Percentiles rank a stretch among this genome's conserved stretches.
phyloP scores from a whole-genome alignment of 805 yeast species.

The Diddensiella caesifluorescens region DNA sequence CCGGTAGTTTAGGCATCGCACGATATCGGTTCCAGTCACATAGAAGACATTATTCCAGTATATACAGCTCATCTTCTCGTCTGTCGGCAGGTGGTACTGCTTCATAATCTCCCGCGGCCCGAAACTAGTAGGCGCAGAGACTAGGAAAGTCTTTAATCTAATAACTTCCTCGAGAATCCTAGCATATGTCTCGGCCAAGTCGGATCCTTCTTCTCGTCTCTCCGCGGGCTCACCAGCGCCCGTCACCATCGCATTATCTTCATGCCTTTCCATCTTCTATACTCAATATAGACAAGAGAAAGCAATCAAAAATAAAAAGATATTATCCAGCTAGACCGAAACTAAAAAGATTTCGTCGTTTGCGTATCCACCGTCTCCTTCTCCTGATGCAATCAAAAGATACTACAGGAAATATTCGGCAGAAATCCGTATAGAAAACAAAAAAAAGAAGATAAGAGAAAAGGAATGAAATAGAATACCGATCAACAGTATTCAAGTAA shows the following conservation, averaged over 20 bases:
- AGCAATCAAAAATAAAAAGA: neutral
- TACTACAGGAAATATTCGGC: too few relatives aligned
- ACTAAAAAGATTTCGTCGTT: neutral
- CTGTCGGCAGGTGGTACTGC: conserved; percentile 77
- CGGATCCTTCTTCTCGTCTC: neutral
- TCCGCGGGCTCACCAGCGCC: neutral
- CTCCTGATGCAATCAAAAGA: too few relatives aligned
- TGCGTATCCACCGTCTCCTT: too few relatives aligned
- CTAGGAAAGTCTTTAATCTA: conserved; percentile 47
- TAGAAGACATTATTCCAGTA: conserved; percentile 87
- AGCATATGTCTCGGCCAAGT: conserved; percentile 20
- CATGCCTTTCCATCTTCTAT: too few relatives aligned
- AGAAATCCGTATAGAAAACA: too few relatives aligned
- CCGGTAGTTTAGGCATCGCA: conserved; percentile 81
- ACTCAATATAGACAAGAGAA: neutral
- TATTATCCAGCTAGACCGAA: neutral
- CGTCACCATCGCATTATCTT: too few relatives aligned
- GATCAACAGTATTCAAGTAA: conserved; percentile 8
- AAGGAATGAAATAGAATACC: conserved; percentile 6
- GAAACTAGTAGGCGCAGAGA: conserved; percentile 95
- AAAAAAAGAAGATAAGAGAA: neutral
- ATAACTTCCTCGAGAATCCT: conserved; percentile 27
- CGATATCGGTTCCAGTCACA: conserved; percentile 94
- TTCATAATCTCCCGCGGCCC: conserved; percentile 81
- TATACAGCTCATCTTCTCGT: conserved; percentile 91